phyloP scores from a whole-genome alignment of 1,139 yeast species.

The Debaryomyces sp. region DNA sequence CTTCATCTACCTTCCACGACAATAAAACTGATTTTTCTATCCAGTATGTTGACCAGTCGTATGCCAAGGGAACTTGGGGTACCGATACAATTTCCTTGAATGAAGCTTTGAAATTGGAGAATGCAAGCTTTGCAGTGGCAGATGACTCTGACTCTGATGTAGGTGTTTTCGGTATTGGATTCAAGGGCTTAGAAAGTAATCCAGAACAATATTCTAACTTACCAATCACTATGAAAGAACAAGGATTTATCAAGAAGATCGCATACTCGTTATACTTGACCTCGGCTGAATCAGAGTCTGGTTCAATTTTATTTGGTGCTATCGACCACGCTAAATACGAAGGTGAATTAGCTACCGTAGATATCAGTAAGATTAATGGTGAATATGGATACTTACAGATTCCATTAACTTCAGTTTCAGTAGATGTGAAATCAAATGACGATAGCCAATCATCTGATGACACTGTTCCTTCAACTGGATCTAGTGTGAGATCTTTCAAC shows the following conservation, averaged over 20 bases:
- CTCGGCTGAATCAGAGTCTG: conserved; percentile 40
- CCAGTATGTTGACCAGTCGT: conserved; percentile 33
- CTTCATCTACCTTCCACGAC: conserved; percentile 47
- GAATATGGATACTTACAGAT: conserved; percentile 21
- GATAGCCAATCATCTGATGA: conserved; percentile 9
- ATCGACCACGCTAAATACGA: conserved; percentile 54
- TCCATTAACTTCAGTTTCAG: conserved; percentile 21
- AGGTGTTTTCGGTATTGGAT: conserved; percentile 67
- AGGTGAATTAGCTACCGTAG: conserved; percentile 39
- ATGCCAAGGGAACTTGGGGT: conserved; percentile 55
- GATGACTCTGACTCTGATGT: conserved; percentile 51
- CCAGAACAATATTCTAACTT: conserved; percentile 50
- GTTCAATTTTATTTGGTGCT: conserved; percentile 60
- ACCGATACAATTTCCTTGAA: conserved; percentile 40
- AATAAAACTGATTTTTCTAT: conserved; percentile 45
- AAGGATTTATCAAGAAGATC: conserved; percentile 50
- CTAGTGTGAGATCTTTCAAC: conserved; percentile 12
- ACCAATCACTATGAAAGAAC: conserved; percentile 55
- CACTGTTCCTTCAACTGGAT: conserved; percentile 10
- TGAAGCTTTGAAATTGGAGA: conserved; percentile 33
- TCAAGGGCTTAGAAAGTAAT: conserved; percentile 21
- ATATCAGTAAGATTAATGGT: conserved; percentile 22
- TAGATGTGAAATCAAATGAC: conserved; percentile 6
- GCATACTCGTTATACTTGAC: conserved; percentile 60
- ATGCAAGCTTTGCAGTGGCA: conserved; percentile 57